Base-by-base conservation (phyloP, 768 basidiomycete genomes). In the Dendrothele bispora region DNA sequence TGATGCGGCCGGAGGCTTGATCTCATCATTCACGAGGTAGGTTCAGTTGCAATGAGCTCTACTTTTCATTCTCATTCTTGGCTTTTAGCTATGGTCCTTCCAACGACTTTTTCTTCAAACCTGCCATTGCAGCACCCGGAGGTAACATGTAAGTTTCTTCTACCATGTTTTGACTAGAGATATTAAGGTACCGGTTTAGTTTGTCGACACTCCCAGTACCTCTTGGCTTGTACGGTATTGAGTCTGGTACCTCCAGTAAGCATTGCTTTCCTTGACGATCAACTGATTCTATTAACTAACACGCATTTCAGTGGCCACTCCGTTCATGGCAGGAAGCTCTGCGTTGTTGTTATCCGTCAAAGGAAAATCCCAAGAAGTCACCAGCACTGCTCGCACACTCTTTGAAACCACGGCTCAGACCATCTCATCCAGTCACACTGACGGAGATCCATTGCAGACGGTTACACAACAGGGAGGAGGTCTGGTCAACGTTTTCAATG, bases 51-150 rank as follows among this genome's bases (percentile, higher is more conserved):
- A 45, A 17, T 7, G 27, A 30, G 39, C 28, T 24, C 36, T 10
- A 28, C 12, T 21, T 5, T n/a, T 5, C 11, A n/a, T 21, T 11
- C 18, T 53, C 12, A 29, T 21, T 30, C 17, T 27, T 17, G 6
- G 12, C 24, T 7, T 30, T 21, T 28, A 73, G 74, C 41, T 82
- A 77, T 48, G 84, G 84, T 2, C 83, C 83, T 1, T 72, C 79
- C 4, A 77, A 82, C 56, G 82, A 85, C 55, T 68, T 82, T 52
- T 74, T 65, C 65, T 77, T 78, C 70, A 80, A 80, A 45, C 78
- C 80, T 8, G 68, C 78, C 10, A 58, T 82, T 43, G 66, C 78
- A 24, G 75, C 79, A 5, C 78, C 79, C 0, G 80, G 80, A 8
- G 78, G 77, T 1, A 72, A 74, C 56, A 14, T 21, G 38, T 39